A percentile compares a stretch with the other conserved stretches of the same genome.
Conservation (phyloP, 306 rosid genomes). For the Trifolium subterraneum region DNA sequence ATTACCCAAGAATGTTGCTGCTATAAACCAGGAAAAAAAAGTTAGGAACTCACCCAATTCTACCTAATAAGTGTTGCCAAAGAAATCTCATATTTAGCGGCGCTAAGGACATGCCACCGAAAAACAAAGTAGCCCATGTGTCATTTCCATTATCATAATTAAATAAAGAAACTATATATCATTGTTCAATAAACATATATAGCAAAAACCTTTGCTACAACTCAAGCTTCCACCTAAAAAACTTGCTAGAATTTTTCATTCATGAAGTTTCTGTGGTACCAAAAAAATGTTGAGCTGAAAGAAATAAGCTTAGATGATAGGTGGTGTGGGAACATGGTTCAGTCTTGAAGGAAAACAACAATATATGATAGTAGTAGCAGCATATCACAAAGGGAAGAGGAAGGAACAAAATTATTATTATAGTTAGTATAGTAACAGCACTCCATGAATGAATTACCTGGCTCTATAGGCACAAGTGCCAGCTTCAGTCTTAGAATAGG, state of each 20-base stretch:
- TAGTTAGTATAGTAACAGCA: not conserved
- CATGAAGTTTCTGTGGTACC: not conserved
- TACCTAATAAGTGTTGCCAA: constrained; percentile 20
- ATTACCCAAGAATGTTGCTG: constrained; percentile 21
- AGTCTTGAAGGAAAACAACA: constrained; percentile 37
- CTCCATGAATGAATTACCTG: constrained; percentile 74
- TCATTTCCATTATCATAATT: constrained; percentile 45
- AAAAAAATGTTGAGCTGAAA: constrained; percentile 36
- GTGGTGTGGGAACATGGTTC: constrained; percentile 30
- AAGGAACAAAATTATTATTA: constrained; percentile 31
- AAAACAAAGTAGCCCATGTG: constrained; percentile 46
- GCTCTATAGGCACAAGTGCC: constrained; percentile 74
- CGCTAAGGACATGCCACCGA: constrained; percentile 46
- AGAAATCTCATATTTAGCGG: constrained; percentile 24
- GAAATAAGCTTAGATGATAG: constrained; percentile 22
- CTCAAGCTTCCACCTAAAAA: constrained; percentile 50
- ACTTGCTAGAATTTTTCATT: constrained; percentile 23
- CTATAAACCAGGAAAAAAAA: not conserved
- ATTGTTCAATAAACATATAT: constrained; percentile 39
- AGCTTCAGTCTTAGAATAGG: constrained; percentile 81
- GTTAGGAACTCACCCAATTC: not conserved
- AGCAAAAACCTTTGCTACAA: constrained; percentile 28
- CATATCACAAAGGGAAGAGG: constrained; percentile 47
- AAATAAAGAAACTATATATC: constrained; percentile 41
- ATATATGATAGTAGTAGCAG: constrained; percentile 45